Evolutionary conservation across 257 asterid genomes (phyloP).

Genomic region (Fraxinus excelsior): DNA sequence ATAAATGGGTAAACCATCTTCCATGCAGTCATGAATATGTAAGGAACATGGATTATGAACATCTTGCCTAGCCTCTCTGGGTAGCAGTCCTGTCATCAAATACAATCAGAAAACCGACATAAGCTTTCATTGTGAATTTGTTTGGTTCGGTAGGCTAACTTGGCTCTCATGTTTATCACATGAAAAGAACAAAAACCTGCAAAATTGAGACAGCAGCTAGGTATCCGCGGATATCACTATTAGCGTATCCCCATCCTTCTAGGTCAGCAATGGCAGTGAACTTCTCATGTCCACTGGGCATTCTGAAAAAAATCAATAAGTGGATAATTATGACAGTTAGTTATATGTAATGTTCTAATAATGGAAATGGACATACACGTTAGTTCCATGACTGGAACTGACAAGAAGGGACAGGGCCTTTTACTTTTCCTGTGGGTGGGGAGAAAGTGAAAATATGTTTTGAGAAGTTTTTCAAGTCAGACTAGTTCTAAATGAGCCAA

Average conservation of each 20-base stretch:
- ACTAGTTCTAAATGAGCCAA: background rate
- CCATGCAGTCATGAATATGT: slow-evolving; percentile 86
- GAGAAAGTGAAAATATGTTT: background rate
- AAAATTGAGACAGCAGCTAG: slow-evolving; percentile 71
- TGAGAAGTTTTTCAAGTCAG: background rate
- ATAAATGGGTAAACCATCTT: slow-evolving; percentile 82
- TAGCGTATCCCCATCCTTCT: slow-evolving; percentile 75
- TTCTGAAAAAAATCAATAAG: slow-evolving; percentile 36
- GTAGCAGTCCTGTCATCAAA: slow-evolving; percentile 63
- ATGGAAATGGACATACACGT: background rate
- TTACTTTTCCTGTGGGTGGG: background rate
- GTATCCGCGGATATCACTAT: slow-evolving; percentile 77
- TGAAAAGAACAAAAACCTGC: slow-evolving; percentile 43
- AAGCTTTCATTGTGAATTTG: background rate
- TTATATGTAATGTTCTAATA: background rate
- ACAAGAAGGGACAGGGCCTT: background rate
- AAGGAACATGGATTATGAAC: slow-evolving; percentile 71
- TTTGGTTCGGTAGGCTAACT: background rate
- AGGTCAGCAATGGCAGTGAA: slow-evolving; percentile 76
- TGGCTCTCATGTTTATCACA: background rate
- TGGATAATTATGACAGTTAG: background rate
- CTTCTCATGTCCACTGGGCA: slow-evolving; percentile 82
- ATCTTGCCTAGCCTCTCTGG: slow-evolving; percentile 92
- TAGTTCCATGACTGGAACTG: background rate
- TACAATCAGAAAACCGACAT: too few species aligned